Evolutionary conservation across 306 rosid genomes (phyloP).

Genomic region (Malus sieversii): DNA sequence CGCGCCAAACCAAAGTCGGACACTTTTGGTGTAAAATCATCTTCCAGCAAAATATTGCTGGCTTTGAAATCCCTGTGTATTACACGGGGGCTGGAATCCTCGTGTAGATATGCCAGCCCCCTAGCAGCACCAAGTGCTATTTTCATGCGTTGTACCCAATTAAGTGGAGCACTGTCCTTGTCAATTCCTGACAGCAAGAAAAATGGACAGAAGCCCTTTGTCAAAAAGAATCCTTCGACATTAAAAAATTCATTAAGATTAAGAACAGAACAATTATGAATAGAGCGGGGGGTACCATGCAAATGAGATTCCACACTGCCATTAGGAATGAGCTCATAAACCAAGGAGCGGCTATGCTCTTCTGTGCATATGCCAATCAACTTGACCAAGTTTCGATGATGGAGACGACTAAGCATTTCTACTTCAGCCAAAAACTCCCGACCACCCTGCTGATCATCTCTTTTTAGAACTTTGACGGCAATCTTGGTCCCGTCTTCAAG

Average conservation of each 20-base stretch:
- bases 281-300: conserved; percentile 50
- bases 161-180: conserved; percentile 59
- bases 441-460: conserved; percentile 95
- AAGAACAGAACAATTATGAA: background rate
- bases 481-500: conserved; percentile 76
- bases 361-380: conserved; percentile 87
- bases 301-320: conserved; percentile 98
- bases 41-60: conserved; percentile 85
- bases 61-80: conserved; percentile 96
- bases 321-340: conserved; percentile 89
- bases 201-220: conserved; percentile 6
- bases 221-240: conserved; percentile 5
- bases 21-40: conserved; percentile 90
- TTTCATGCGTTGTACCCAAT: conserved; percentile 76
- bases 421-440: conserved; percentile 95
- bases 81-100: conserved; percentile 95
- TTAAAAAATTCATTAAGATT: background rate
- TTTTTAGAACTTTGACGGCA: conserved; percentile 85
- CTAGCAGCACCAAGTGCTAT: conserved; percentile 97
- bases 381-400: conserved; percentile 92
- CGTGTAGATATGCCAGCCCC: conserved; percentile 89
- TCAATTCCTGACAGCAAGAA: conserved; percentile 52
- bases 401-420: conserved; percentile 98
- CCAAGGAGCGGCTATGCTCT: conserved; percentile 64
- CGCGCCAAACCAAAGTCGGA: conserved; percentile 98